Base-by-base conservation (phyloP, 2,329 filamentous ascomycete genomes). In the Parasarocladium wereldwijsianum region DNA sequence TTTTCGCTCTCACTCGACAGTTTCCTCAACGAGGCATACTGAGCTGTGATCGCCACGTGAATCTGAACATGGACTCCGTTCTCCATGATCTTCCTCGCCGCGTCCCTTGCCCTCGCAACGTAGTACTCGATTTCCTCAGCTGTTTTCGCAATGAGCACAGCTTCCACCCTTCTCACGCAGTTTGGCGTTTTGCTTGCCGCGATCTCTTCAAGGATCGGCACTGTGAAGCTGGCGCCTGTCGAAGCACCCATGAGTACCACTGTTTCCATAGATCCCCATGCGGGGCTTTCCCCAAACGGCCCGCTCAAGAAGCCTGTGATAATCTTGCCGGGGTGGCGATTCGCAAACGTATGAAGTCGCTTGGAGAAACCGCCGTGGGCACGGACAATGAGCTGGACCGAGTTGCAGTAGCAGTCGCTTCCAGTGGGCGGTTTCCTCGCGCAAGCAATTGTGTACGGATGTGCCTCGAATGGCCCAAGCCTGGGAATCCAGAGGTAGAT, bases 381-480 rank as follows among this genome's bases (percentile, higher is more conserved):
- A 6, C 67, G 57, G 12, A 75, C 52, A 3, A 73, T 62, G 4
- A 75, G 56, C 44, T 73, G 68, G 24, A 75, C 57, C 41, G 64
- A 70, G 45, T 70, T 67, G 52, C 67, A 71, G 24, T 63, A 60
- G 36, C 66, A 70, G 2, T 59, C 58, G 16, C 57, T 63, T 2
- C 60, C 54, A 8, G 63, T 44, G 5, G 28, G 13, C 17, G 28
- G 28, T 26, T 55, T 57, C 40, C 66, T 62, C 1, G 68, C 61
- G 12, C 59, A 63, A n/a, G 70, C 68, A 23, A 75, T 68, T 4
- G 70, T 75, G 44, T 72, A 75, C 0, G 70, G 70, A 35, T 75
- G 70, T 1, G 65, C 60, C 39, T 75, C 70, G 5, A 70, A 42
- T 1, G 56, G 51, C 0, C 66, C 69, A 3, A 74, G 46, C 2